Evolutionary conservation across 768 basidiomycete species (phyloP), one percentile per base, ranked within the genome.

Genomic region (Zangia roseola): DNA sequence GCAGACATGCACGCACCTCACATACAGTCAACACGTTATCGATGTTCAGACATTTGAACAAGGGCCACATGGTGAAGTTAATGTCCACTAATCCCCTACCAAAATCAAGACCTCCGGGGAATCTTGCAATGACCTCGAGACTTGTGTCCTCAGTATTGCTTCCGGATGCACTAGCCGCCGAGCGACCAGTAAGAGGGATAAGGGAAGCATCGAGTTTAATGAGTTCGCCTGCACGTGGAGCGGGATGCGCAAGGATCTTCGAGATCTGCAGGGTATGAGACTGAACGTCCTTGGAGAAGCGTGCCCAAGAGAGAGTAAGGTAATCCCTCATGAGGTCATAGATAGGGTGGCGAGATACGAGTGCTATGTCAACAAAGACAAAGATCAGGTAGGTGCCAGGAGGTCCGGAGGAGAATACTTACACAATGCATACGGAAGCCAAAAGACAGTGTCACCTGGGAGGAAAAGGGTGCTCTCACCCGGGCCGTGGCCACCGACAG

Each of bases 261-360:
- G 86, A 86, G 48, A 92, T 91, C 63, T 91, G 91, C 45, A 94
- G 76, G 9, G 92, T 91, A 62, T 97, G 94, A 0, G 88, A 88
- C 69, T 91, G 89, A 5, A 94, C 91, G 60, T 95, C 91, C 70
- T 94, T 94, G 45, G 89, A 89, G 72, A 92, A 93, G 41, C 90
- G 85, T 16, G 92, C 92, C 91, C 92, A 94, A 4, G 88, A 91
- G 38, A 97, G 83, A n/a, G 93, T 93, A 37, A 98, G 80, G 62
- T 91, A 94, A 70, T 98, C 94, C 45, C 89, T 81, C 88, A 97
- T 91, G 47, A 95, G 77, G 63, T 94, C 92, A 70, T 94, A 97
- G 55, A 97, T 90, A 0, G 94, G 94, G 66, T 91, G 89, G 20
- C 91, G 84, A 40, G 94, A 95, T 24, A 94, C 92, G 60, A 91